Evolutionary conservation across 1,284 basidiomycete genomes (phyloP), one percentile per base, ranked within the genome.

Genomic region (Irpex lacteus): DNA sequence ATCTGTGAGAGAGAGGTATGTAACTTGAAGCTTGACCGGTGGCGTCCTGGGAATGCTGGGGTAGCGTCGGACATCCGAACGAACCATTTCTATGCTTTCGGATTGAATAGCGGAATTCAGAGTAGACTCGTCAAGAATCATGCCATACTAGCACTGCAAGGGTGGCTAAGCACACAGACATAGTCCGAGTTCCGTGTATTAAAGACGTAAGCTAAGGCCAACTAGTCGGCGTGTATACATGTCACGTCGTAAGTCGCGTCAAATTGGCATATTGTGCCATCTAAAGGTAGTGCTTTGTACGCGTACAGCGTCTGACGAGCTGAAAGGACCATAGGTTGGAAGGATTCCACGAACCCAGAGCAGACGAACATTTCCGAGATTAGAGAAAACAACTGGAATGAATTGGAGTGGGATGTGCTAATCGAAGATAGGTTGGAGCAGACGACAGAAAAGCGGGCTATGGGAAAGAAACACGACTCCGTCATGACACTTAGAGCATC

Each of bases 401-500:
- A 37, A 7, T 26, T 13, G 2, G 32, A 53, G 26, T 26, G 4
- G 26, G 26, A 26, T 26, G 26, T 26, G 19, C 9, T 53, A 26
- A 53, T 36, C 54, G 37, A 44, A 59, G 6, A 2, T 9, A 58
- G 34, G 5, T 18, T 50, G 34, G 19, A 53, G 21, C 9, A 38
- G 40, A 52, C 18, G 9, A 37, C 13, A 19, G 18, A 15, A 40
- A 15, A 13, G 18, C 58, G 32, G n/a, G 32, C 15, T 21, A 34
- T 26, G 26, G 26, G 36, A 36, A 61, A 19, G 40, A 26, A 53
- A 54, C 13, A 18, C 7, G 38, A n/a, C 49, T 21, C 9, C 9
- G n/a, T 26, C 32, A 61, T 21, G 18, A 61, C 18, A 34, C 64
- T 68, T 70, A 74, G 62, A 74, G 64, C 65, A 74, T 60, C 69